These are phyloP conservation scores for Penicillium verhagenii DNA, from an alignment of 495 filamentous ascomycete species.

Conservation along the genomic window DNA sequence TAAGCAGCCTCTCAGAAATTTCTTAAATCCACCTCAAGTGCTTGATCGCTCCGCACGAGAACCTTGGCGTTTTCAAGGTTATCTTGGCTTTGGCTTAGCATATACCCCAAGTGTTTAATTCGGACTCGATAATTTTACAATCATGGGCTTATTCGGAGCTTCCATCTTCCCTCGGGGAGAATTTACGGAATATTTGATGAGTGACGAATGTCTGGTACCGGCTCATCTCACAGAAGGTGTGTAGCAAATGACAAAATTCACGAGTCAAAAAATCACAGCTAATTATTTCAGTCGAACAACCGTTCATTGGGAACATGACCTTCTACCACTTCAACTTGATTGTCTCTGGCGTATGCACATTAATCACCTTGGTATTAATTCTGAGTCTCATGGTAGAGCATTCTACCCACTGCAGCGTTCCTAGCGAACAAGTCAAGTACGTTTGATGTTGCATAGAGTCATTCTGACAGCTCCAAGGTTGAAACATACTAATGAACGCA, in stretches of 20 bases:
- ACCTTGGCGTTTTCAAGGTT: not conserved
- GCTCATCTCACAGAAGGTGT: not conserved
- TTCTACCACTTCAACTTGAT: constrained; percentile 30
- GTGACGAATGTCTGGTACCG: constrained; percentile 9
- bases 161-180: not conserved
- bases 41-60: not conserved
- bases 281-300: constrained; percentile 8
- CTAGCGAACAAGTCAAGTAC: constrained; percentile 32
- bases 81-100: not conserved
- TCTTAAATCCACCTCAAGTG: not conserved
- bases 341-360: constrained; percentile 25
- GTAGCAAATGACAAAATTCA: not conserved
- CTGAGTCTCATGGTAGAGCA: constrained; percentile 21
- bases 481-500: not conserved
- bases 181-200: not conserved
- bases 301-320: constrained; percentile 16
- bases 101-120: too few relatives aligned
- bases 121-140: not conserved
- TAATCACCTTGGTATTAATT: constrained; percentile 17
- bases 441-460: not conserved
- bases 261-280: not conserved
- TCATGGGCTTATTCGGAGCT: not conserved
- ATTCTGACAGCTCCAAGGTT: not conserved
- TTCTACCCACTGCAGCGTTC: constrained; percentile 28
- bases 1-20: not conserved